phyloP scores from a whole-genome alignment of 164 flowering plant genomes.

The Annona squamosa region DNA sequence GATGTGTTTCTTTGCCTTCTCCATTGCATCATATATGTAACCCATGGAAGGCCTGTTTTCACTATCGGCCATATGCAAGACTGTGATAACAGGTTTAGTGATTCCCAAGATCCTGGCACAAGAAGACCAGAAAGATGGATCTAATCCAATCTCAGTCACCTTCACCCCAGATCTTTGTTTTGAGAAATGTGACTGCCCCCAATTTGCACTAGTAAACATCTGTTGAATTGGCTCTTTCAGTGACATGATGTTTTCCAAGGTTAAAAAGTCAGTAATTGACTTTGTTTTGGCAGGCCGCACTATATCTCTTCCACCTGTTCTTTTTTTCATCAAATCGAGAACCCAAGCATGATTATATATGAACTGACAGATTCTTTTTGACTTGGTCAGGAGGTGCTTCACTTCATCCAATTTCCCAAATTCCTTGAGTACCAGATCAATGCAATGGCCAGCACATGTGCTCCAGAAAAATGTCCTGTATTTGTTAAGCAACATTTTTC shows the following conservation, averaged over 20 bases:
- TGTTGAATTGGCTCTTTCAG: slow-evolving; percentile 27
- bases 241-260: slow-evolving; percentile 26
- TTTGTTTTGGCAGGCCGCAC: slow-evolving; percentile 31
- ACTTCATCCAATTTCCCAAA: slow-evolving; percentile 25
- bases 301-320: slow-evolving; percentile 34
- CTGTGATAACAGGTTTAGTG: slow-evolving; percentile 30
- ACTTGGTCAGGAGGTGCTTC: slow-evolving; percentile 22
- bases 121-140: slow-evolving; percentile 30
- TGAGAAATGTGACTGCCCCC: slow-evolving; percentile 31
- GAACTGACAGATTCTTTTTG: slow-evolving; percentile 26
- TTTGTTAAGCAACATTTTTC: slow-evolving; percentile 24
- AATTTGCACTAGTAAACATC: slow-evolving; percentile 30
- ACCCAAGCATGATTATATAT: slow-evolving; percentile 32
- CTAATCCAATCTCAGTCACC: slow-evolving; percentile 25
- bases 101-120: slow-evolving; percentile 21
- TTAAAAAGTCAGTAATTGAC: slow-evolving; percentile 29
- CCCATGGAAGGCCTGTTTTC: slow-evolving; percentile 41
- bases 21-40: slow-evolving; percentile 41
- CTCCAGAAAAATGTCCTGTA: slow-evolving; percentile 35
- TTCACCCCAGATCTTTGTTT: slow-evolving; percentile 27
- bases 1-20: slow-evolving; percentile 32
- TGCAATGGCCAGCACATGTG: slow-evolving; percentile 42
- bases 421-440: slow-evolving; percentile 41
- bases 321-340: slow-evolving; percentile 33
- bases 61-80: slow-evolving; percentile 27